Conservation (phyloP, 768 basidiomycete species). For the Gelatoporia subvermispora region DNA sequence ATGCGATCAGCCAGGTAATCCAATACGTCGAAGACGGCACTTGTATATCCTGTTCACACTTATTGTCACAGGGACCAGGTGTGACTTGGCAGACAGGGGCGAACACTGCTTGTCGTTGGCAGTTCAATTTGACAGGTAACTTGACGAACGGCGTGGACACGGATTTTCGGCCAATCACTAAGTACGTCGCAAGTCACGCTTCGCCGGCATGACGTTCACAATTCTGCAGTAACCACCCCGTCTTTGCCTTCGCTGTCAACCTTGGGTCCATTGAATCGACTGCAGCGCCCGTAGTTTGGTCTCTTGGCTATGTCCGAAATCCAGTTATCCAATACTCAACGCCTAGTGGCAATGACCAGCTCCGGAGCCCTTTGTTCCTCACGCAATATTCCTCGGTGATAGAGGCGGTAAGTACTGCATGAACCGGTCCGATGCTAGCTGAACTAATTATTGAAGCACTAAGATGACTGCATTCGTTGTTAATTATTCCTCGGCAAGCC, state of each 20-base stretch:
- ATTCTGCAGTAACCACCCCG: slow-evolving; percentile 6
- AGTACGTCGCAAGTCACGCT: neutral
- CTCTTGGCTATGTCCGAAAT: slow-evolving; percentile 23
- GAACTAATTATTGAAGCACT: neutral
- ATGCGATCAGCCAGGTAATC: slow-evolving; percentile 5
- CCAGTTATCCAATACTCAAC: slow-evolving; percentile 19
- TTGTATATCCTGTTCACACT: no score
- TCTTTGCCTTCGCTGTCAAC: slow-evolving; percentile 22
- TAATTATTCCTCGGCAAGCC: slow-evolving; percentile 15
- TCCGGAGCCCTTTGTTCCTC: slow-evolving; percentile 16
- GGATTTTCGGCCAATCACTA: slow-evolving; percentile 9
- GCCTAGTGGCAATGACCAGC: slow-evolving; percentile 4
- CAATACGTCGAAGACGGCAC: no score
- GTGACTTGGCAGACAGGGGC: slow-evolving; percentile 11
- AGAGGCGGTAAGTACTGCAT: slow-evolving; percentile 10
- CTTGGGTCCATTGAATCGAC: slow-evolving; percentile 22
- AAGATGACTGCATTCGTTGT: slow-evolving; percentile 17
- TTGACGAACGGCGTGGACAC: slow-evolving; percentile 8
- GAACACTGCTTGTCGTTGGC: slow-evolving; percentile 8
- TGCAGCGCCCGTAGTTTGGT: slow-evolving; percentile 19
- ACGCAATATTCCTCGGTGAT: neutral
- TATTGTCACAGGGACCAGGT: no score
- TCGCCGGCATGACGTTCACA: no score
- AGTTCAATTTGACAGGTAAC: slow-evolving; percentile 13
- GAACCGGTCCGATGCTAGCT: neutral